Conservation (phyloP, 176 grass and related monocot species). For the Raddia distichophylla region DNA sequence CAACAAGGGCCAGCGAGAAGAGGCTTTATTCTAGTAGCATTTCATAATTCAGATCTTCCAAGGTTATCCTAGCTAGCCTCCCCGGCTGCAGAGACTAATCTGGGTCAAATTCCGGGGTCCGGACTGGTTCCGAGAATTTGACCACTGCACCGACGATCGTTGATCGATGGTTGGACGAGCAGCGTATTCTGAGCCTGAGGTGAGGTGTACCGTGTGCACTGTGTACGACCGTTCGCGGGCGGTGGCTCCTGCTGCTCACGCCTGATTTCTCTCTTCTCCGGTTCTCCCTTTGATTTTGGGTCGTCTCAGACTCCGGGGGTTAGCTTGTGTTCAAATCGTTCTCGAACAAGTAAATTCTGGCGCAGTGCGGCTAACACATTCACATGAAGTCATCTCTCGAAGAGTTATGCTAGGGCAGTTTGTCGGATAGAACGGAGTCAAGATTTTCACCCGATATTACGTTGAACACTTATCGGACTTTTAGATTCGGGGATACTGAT, state of each 20-base stretch:
- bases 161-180: background rate
- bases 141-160: background rate
- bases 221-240: no score
- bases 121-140: background rate
- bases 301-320: background rate
- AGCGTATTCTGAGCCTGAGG: background rate
- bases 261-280: background rate
- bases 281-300: background rate
- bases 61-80: background rate
- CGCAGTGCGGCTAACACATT: background rate
- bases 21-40: background rate
- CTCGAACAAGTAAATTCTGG: background rate
- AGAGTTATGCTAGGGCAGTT: no score
- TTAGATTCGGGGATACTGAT: no score
- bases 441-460: background rate
- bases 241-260: no score
- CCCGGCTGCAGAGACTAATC: background rate
- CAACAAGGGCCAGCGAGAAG: slow-evolving; percentile 36
- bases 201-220: no score
- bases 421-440: background rate
- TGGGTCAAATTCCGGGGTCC: background rate
- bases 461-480: no score
- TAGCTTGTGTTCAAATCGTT: background rate
- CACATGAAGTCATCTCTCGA: background rate
- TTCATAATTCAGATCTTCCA: background rate